Evolutionary conservation across 495 filamentous ascomycete genomes (phyloP).

Genomic region (Sphaerosporella brunnea): DNA sequence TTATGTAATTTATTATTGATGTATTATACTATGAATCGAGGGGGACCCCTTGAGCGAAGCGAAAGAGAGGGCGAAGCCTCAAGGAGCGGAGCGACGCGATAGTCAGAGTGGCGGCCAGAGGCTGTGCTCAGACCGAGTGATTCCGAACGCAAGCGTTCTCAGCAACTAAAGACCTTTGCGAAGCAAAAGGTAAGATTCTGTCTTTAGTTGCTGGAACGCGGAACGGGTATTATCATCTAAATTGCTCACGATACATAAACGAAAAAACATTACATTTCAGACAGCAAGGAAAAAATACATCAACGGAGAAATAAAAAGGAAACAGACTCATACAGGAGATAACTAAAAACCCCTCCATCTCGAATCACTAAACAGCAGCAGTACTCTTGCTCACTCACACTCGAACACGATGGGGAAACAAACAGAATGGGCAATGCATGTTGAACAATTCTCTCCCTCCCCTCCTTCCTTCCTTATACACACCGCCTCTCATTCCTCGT

Average conservation of each 20-base stretch:
- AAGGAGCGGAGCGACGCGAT: too few species aligned
- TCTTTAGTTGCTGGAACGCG: too few species aligned
- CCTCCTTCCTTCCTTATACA: not conserved
- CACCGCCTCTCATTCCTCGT: not conserved
- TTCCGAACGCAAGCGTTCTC: too few species aligned
- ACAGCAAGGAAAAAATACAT: not conserved
- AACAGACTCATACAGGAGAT: not conserved
- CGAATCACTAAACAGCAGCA: not conserved
- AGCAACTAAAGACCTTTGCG: too few species aligned
- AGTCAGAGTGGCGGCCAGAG: not conserved
- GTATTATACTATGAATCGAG: constrained; percentile 6
- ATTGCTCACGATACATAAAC: too few species aligned
- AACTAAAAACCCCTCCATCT: not conserved
- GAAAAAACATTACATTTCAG: not conserved
- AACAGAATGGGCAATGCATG: not conserved
- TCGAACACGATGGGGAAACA: too few species aligned
- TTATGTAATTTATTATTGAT: constrained; percentile 10
- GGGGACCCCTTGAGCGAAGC: too few species aligned
- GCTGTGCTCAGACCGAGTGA: too few species aligned
- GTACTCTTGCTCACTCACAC: too few species aligned
- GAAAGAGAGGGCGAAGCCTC: too few species aligned
- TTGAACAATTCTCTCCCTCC: not conserved
- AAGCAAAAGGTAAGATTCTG: too few species aligned
- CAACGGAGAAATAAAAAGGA: not conserved
- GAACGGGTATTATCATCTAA: too few species aligned